Conservation (phyloP, 1,139 yeast genomes). For the Kurtzmaniella quercitrusa region DNA sequence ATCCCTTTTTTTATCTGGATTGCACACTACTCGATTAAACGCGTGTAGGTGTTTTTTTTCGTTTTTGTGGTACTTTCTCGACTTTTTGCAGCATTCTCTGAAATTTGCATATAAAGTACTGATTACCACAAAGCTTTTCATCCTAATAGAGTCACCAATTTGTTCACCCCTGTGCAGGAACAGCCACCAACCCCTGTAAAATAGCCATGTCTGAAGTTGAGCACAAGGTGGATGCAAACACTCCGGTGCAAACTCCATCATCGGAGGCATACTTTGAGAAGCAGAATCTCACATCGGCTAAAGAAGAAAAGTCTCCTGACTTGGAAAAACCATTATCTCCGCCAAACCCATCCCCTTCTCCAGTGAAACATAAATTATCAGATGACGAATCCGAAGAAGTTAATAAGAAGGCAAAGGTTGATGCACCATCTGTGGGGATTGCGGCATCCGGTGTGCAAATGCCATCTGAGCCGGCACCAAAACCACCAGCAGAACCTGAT, state of each 20-base stretch:
- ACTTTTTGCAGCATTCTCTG: slow-evolving; percentile 1
- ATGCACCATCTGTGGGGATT: slow-evolving; percentile 10
- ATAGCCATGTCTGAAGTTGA: slow-evolving; percentile 16
- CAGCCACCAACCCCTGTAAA: not conserved
- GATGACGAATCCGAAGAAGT: slow-evolving; percentile 10
- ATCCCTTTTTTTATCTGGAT: slow-evolving; percentile 7
- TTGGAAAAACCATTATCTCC: slow-evolving; percentile 41
- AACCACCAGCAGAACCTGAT: slow-evolving; percentile 69
- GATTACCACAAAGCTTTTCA: not conserved
- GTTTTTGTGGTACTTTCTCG: slow-evolving; percentile 2
- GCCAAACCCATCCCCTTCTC: slow-evolving; percentile 44
- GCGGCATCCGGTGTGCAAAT: slow-evolving; percentile 15
- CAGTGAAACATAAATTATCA: slow-evolving; percentile 31
- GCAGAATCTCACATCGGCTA: slow-evolving; percentile 2
- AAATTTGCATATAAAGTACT: slow-evolving; percentile 2
- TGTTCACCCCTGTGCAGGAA: slow-evolving; percentile 3
- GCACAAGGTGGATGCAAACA: slow-evolving; percentile 23
- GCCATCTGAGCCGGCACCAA: slow-evolving; percentile 58
- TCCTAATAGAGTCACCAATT: not conserved
- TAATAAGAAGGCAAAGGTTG: slow-evolving; percentile 21
- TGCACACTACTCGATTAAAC: slow-evolving; percentile 8
- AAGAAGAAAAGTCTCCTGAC: slow-evolving; percentile 7
- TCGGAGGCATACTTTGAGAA: slow-evolving; percentile 19
- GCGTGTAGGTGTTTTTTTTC: slow-evolving; percentile 7
- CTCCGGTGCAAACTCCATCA: slow-evolving; percentile 42